Evolutionary conservation across 495 filamentous ascomycete species (phyloP), one percentile per base, ranked within the genome.

Genomic region (Aspergillus bertholletiae): DNA sequence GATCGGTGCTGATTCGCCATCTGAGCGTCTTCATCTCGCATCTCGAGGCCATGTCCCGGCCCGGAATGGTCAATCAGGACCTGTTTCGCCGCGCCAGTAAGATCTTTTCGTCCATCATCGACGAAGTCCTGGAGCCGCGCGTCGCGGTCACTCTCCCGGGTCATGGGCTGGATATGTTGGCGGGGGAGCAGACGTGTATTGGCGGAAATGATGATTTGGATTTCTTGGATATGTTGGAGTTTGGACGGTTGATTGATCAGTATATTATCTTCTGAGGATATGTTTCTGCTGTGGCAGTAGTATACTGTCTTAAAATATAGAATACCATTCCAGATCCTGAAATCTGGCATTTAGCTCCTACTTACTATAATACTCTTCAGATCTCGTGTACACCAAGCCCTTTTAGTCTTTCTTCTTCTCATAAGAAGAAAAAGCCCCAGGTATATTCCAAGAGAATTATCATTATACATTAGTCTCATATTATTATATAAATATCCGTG

Each of bases 1-100:
- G 81, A 12, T 78, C 82, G 3, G 75, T 78, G 35, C 74, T 82
- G 6, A 80, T 85, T 32, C 82, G 83, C 40, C 78, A 84, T 49
- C 67, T 86, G 2, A 83, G 80, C 51, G 75, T 84, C n/a, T 80
- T 87, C 39, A 62, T 69, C 23, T 65, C 69, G 6, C 63, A 69
- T 39, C 46, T 74, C 1, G 69, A 70, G 27, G 57, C 59, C 0
- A 61, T 71, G 32, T 58, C 56, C 11, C 41, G 56, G 0, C 60
- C 59, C 0, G 63, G 55, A 21, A 51, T 65, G 44, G 52, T 53
- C 8, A 60, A 63, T 37, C 58, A 65, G 27, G 60, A 60, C 15
- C 52, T 73, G 1, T 69, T 70, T n/a, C 55, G 60, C 23, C 65
- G 64, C 6, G 65, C 63, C 0, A 60, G 60, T 11, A 58, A 63